Evolutionary conservation across 352 stramenopile species (phyloP).

Genomic region (Phytophthora fragariae): DNA sequence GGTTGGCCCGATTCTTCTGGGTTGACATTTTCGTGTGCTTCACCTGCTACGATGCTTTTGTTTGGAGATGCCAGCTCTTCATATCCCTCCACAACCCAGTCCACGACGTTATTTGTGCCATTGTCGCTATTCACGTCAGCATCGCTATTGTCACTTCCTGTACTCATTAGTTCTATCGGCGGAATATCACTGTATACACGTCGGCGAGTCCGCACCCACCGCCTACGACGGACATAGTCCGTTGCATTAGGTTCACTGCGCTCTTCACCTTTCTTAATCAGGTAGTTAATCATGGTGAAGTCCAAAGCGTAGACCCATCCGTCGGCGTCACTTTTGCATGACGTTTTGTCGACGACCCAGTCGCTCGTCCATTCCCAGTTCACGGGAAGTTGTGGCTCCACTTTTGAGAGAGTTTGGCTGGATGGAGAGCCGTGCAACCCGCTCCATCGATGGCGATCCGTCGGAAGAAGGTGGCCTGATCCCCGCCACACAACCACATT

Average conservation of each 20-base stretch:
- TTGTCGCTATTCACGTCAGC: slow-evolving; percentile 41
- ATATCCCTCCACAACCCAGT: slow-evolving; percentile 39
- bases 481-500: background rate
- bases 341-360: slow-evolving; percentile 64
- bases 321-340: slow-evolving; percentile 64
- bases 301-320: slow-evolving; percentile 85
- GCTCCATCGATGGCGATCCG: slow-evolving; percentile 72
- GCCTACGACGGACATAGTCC: slow-evolving; percentile 72
- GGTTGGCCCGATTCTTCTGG: slow-evolving; percentile 4
- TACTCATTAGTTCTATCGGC: slow-evolving; percentile 6
- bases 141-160: slow-evolving; percentile 5
- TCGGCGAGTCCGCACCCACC: slow-evolving; percentile 69
- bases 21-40: slow-evolving; percentile 19
- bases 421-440: slow-evolving; percentile 63
- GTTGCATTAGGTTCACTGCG: slow-evolving; percentile 60
- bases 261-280: slow-evolving; percentile 66
- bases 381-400: slow-evolving; percentile 72
- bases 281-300: slow-evolving; percentile 81
- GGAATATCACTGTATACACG: slow-evolving; percentile 32
- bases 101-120: slow-evolving; percentile 18
- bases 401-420: slow-evolving; percentile 59
- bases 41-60: background rate
- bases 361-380: slow-evolving; percentile 73
- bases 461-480: slow-evolving; percentile 70
- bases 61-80: slow-evolving; percentile 34